These are phyloP conservation scores for Trametes punicea DNA, from an alignment of 768 basidiomycete species.

Conservation along the genomic window DNA sequence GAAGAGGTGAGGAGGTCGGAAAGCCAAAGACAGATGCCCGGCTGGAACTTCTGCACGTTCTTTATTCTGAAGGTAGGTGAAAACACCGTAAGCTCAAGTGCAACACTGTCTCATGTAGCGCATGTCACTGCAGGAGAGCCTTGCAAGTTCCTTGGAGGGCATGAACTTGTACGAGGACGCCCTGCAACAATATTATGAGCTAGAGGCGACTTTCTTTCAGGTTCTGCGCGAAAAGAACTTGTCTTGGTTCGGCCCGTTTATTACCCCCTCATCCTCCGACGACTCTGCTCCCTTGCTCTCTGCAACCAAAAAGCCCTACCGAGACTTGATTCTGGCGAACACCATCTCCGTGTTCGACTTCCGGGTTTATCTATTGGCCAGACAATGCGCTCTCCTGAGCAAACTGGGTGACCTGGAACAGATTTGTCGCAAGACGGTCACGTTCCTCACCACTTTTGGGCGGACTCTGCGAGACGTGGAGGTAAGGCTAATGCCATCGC, in stretches of 20 bases:
- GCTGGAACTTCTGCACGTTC: conserved; percentile 99
- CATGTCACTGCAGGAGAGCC: conserved; percentile 66
- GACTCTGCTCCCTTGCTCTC: conserved; percentile 83
- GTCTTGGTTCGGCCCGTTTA: conserved; percentile 89
- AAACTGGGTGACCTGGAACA: conserved; percentile 66
- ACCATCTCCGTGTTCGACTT: conserved; percentile 93
- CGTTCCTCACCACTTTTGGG: conserved; percentile 77
- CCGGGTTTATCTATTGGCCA: conserved; percentile 82
- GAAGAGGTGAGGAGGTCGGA: conserved; percentile 92
- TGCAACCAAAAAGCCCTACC: conserved; percentile 76
- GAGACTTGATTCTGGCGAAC: conserved; percentile 85
- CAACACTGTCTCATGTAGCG: not conserved
- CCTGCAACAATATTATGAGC: conserved; percentile 82
- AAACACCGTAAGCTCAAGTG: not conserved
- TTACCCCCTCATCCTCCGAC: conserved; percentile 65
- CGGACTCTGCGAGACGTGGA: conserved; percentile 70
- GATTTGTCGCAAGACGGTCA: conserved; percentile 63
- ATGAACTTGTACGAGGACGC: conserved; percentile 90
- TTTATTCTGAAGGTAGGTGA: conserved; percentile 84
- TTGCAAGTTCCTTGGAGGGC: conserved; percentile 89
- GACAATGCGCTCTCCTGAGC: conserved; percentile 77
- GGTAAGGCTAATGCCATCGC: conserved; percentile 40
- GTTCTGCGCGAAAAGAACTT: conserved; percentile 76
- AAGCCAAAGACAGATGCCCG: conserved; percentile 85
- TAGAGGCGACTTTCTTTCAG: conserved; percentile 79